Percentiles rank a stretch among this genome's conserved stretches.
Evolutionary conservation across 1,139 yeast species (phyloP).

Genomic region (Saccharomycopsis crataegensis): DNA sequence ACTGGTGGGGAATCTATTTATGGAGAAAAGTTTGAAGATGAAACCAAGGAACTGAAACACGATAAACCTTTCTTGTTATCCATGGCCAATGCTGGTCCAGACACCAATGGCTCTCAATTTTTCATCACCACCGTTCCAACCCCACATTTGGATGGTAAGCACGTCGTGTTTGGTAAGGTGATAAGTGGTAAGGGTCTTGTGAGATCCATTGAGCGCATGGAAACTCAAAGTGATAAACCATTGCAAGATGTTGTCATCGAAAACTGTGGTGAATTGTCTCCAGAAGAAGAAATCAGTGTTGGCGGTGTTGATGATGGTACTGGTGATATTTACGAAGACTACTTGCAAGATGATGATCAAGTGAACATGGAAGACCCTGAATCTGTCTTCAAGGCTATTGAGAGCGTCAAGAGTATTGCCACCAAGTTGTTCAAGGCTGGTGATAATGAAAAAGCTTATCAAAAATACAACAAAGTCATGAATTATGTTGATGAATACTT

Average conservation of each 20-base stretch:
- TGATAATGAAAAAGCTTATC: constrained; percentile 46
- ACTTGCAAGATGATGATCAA: constrained; percentile 63
- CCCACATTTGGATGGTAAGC: constrained; percentile 86
- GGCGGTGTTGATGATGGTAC: constrained; percentile 61
- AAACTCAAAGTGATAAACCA: constrained; percentile 82
- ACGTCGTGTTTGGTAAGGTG: constrained; percentile 94
- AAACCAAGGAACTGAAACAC: constrained; percentile 69
- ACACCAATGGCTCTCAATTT: constrained; percentile 93
- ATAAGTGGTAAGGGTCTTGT: constrained; percentile 84
- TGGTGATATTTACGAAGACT: constrained; percentile 79
- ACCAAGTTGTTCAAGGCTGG: constrained; percentile 66
- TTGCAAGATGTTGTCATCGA: constrained; percentile 70
- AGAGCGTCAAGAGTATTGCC: constrained; percentile 69
- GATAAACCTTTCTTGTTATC: constrained; percentile 81
- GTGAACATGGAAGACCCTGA: constrained; percentile 54
- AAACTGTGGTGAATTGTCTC: constrained; percentile 69
- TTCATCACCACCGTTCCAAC: constrained; percentile 83
- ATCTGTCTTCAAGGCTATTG: constrained; percentile 60
- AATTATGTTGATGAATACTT: constrained; percentile 62
- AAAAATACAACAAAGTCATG: constrained; percentile 66
- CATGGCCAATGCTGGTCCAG: constrained; percentile 96
- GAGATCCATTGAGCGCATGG: constrained; percentile 81
- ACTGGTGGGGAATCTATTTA: constrained; percentile 94
- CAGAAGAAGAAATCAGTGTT: constrained; percentile 31
- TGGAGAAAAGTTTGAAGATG: constrained; percentile 94